phyloP scores from a whole-genome alignment of 257 asterid species.

The Fraxinus anomala region DNA sequence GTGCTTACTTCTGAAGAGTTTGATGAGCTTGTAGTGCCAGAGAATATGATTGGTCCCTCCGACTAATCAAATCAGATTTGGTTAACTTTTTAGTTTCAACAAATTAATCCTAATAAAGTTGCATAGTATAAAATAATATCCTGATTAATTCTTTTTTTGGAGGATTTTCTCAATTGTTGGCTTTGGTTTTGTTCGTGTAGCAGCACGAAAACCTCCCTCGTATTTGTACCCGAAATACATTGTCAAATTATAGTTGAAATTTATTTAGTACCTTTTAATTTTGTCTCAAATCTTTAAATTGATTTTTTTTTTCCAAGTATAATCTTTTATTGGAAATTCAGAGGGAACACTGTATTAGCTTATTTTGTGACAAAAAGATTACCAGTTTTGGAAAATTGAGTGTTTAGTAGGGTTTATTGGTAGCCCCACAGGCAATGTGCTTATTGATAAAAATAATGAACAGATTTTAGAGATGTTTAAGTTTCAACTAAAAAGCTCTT shows the following conservation, averaged over 20 bases:
- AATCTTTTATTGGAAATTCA: not conserved
- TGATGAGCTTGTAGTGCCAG: slow-evolving; percentile 83
- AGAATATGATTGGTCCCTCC: slow-evolving; percentile 88
- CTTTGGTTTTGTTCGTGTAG: not conserved
- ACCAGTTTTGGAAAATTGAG: no score
- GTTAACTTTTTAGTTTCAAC: not conserved
- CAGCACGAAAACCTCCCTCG: slow-evolving; percentile 16
- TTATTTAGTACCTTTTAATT: not conserved
- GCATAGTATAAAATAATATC: not conserved
- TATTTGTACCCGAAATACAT: slow-evolving; percentile 7
- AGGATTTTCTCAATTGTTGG: slow-evolving; percentile 4
- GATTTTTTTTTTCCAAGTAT: no score
- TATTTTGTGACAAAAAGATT: no score
- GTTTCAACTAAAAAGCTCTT: no score
- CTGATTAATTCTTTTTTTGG: not conserved
- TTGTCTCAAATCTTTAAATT: not conserved
- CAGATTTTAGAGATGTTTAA: no score
- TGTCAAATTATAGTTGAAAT: not conserved
- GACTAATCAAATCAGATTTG: slow-evolving; percentile 33
- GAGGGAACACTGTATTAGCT: not conserved
- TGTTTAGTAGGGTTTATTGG: no score
- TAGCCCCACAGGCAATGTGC: no score
- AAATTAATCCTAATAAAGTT: not conserved
- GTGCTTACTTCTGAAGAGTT: slow-evolving; percentile 71
- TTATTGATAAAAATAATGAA: no score